Evolutionary conservation across 202 grass and related monocot species (phyloP).

Genomic region (Saccharum hybrid): DNA sequence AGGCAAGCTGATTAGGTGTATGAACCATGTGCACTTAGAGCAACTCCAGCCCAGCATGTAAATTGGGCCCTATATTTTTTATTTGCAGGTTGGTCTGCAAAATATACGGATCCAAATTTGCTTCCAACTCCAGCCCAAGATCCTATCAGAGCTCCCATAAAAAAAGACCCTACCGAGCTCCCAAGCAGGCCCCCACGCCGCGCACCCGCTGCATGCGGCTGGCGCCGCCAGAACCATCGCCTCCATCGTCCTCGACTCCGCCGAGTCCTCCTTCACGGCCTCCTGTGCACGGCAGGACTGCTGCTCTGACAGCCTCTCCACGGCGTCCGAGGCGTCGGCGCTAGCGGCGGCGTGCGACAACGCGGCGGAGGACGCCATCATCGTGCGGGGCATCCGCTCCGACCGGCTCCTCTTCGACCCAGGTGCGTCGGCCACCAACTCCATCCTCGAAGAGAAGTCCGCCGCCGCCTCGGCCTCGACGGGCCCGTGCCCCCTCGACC

Average conservation of each 20-base stretch:
- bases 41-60: no score
- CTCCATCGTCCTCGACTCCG: constrained; percentile 55
- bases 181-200: no score
- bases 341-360: not conserved
- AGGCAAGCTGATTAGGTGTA: not conserved
- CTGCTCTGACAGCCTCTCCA: constrained; percentile 61
- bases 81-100: no score
- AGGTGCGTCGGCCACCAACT: constrained; percentile 50
- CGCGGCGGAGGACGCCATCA: constrained; percentile 46
- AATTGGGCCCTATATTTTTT: no score
- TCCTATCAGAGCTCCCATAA: no score
- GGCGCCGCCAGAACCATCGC: constrained; percentile 26
- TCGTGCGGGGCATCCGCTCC: constrained; percentile 56
- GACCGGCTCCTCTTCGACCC: constrained; percentile 79
- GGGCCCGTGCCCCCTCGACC: no score
- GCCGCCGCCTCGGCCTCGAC: no score
- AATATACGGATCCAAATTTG: no score
- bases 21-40: no score
- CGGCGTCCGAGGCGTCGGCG: constrained; percentile 49
- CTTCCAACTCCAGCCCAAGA: no score
- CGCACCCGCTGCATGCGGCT: not conserved
- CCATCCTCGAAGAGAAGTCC: constrained; percentile 54
- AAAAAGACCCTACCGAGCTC: no score
- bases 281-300: constrained; percentile 56
- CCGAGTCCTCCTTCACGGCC: constrained; percentile 58